These are phyloP conservation scores for Leptomonas seymouri DNA, from an alignment of 208 protist species.

Conservation along the genomic window DNA sequence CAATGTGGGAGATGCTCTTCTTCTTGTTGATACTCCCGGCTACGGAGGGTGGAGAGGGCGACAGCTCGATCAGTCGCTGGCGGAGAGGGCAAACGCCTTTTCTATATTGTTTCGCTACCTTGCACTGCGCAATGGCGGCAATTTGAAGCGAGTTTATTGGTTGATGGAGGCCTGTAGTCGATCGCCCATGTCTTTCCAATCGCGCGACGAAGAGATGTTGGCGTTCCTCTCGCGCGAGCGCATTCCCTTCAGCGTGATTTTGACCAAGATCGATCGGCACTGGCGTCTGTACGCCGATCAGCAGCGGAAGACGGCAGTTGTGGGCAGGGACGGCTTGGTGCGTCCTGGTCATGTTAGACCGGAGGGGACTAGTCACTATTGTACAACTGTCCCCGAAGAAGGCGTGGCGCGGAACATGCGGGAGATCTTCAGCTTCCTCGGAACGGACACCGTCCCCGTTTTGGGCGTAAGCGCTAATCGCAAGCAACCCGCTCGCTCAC, in stretches of 20 bases:
- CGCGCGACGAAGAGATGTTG: conserved; percentile 80
- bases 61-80: conserved; percentile 35
- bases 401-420: conserved; percentile 57
- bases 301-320: conserved; percentile 20
- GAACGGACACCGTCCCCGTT: conserved; percentile 69
- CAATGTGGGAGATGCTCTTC: conserved; percentile 86
- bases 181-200: conserved; percentile 52
- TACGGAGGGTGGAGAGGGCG: conserved; percentile 85
- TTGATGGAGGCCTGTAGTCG: conserved; percentile 67
- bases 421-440: conserved; percentile 73
- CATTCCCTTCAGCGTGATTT: conserved; percentile 82
- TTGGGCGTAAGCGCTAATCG: conserved; percentile 70
- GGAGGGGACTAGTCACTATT: background rate
- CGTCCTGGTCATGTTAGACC: conserved; percentile 16
- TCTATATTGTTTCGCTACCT: conserved; percentile 87
- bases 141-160: conserved; percentile 88
- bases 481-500: conserved; percentile 46
- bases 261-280: conserved; percentile 87
- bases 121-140: conserved; percentile 68
- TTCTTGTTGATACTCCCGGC: conserved; percentile 88
- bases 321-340: conserved; percentile 38
- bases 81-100: conserved; percentile 73
- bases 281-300: conserved; percentile 42
- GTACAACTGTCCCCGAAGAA: conserved; percentile 28
- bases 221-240: conserved; percentile 68